Base-by-base conservation (phyloP, 148 eudicot species). In the Rhododendron kiyosumense region DNA sequence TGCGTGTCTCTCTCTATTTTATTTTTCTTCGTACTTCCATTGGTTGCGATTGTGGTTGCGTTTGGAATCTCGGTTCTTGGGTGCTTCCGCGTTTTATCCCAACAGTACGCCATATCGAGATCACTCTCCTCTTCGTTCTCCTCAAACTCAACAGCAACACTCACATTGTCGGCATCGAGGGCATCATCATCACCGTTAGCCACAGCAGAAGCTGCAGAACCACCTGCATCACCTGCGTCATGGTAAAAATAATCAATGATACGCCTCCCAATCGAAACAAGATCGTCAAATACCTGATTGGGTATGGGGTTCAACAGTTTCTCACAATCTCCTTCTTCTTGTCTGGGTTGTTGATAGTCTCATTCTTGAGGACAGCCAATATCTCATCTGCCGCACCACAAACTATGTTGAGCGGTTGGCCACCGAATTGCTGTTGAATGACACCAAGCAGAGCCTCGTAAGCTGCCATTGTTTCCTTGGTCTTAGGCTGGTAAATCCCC, bases 321-420 rank as follows among this genome's bases (percentile, higher is more conserved):
- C 88, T 93, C 95, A 82, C 95, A 82, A 93, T 93, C 73, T 90
- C 93, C 85, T 89, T 92, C 86, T 93, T 93, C 90, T 93, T 92
- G 46, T 91, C 95, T 2, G 92, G 87, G 52, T 89, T 88, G 83
- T 91, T 91, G 22, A 88, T 32, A 0, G 88, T 77, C 34, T 91
- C 95, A 5, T 92, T 91, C 91, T 93, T 93, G 57, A 93, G 86
- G 9, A 91, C 90, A 24, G 90, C 88, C 86, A 93, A 86, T 36
- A 93, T 90, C 91, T 92, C 95, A 86, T 93, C 95, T n/a, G 95
- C 95, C 43, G 93, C 95, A 49, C 90, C 93, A 48, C 93, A 91
- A 8, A 92, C 93, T 51, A 93, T 91, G 26, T 87, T 91, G 41
- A 90, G 81, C 20, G 90, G 93, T 87, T 90, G 95, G 61, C 95